Conservation (phyloP, 805 yeast genomes). For the Torulaspora indica region DNA sequence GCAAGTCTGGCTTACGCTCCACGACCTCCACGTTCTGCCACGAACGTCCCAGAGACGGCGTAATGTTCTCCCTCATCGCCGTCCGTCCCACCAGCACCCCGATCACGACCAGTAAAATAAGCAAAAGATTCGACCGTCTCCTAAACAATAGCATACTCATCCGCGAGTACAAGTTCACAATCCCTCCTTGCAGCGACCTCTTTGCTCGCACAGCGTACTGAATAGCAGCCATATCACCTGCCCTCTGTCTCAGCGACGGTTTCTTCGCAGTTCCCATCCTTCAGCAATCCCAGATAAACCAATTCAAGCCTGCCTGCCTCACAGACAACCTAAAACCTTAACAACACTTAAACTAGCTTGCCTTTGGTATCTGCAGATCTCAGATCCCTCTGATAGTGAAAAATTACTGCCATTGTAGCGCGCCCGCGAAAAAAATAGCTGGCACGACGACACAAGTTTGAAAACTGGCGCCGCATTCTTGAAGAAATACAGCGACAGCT, state of each 20-base stretch:
- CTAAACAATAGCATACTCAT: conserved; percentile 3
- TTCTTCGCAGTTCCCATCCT: conserved; percentile 2
- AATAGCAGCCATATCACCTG: not conserved
- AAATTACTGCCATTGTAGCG: too few species aligned
- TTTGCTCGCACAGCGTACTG: not conserved
- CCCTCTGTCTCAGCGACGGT: conserved; percentile 4
- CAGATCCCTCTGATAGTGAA: too few species aligned
- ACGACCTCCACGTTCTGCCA: conserved; percentile 2
- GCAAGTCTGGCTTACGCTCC: conserved; percentile 10
- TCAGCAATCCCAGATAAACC: not conserved
- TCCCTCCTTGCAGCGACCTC: conserved; percentile 1
- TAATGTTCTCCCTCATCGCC: not conserved
- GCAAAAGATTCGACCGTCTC: conserved; percentile 1
- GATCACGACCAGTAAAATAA: conserved; percentile 1
- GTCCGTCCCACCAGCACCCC: not conserved
- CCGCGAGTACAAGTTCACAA: conserved; percentile 3
- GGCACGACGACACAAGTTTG: too few species aligned
- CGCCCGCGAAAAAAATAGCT: too few species aligned
- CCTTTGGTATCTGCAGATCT: not conserved
- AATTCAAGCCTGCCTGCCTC: not conserved
- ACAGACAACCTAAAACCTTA: too few species aligned
- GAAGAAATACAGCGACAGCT: too few species aligned
- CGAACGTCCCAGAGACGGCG: not conserved
- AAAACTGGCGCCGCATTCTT: too few species aligned
- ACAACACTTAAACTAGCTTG: too few species aligned